These are phyloP conservation scores for Macrotyloma uniflorum DNA, from an alignment of 306 rosid species.

Conservation along the genomic window DNA sequence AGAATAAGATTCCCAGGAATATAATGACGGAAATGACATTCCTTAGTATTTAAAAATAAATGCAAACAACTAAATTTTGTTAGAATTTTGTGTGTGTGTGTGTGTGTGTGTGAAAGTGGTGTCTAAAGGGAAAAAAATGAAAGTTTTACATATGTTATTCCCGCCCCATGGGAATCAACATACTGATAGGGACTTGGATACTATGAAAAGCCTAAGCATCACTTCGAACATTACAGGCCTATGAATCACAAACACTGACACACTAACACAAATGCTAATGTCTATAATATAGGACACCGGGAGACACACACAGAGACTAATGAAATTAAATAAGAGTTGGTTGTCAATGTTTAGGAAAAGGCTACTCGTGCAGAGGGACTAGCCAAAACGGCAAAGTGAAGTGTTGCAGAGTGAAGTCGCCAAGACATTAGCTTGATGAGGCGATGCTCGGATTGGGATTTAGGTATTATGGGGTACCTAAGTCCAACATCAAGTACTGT, in stretches of 20 bases:
- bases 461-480: background rate
- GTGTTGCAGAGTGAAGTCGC: background rate
- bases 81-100: too few species aligned
- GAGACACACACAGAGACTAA: too few species aligned
- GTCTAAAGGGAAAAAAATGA: too few species aligned
- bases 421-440: too few species aligned
- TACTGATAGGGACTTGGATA: background rate
- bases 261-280: too few species aligned
- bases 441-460: background rate
- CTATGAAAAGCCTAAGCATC: too few species aligned
- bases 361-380: background rate
- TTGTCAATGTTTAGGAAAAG: background rate
- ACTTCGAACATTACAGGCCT: too few species aligned
- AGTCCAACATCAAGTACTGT: background rate
- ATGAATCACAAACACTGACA: too few species aligned
- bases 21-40: background rate
- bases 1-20: background rate
- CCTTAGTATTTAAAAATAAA: background rate
- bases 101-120: background rate
- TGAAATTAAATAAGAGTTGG: background rate
- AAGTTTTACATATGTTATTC: too few species aligned
- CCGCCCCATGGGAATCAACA: background rate
- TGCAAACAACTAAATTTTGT: background rate
- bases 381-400: background rate
- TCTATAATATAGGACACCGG: too few species aligned